Evolutionary conservation across 495 filamentous ascomycete genomes (phyloP).

Genomic region (Penicillium simplicissimum): DNA sequence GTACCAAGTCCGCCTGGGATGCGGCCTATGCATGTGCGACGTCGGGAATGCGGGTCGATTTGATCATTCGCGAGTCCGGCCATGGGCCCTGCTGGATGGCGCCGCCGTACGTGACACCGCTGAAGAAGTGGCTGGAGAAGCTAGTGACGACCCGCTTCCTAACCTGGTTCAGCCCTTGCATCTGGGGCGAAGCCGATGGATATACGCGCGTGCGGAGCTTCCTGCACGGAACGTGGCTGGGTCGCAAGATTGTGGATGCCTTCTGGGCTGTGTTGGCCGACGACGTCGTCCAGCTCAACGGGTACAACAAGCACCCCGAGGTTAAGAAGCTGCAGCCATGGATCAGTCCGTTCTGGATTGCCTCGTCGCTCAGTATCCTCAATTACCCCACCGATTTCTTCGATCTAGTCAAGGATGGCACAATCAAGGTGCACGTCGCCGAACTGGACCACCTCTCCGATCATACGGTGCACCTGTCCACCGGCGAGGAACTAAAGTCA

Average conservation of each 20-base stretch:
- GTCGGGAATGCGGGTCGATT: conserved; percentile 66
- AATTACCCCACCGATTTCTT: conserved; percentile 71
- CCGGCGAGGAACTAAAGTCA: conserved; percentile 50
- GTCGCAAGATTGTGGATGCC: conserved; percentile 63
- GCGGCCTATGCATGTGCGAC: conserved; percentile 68
- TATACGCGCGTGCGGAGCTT: conserved; percentile 49
- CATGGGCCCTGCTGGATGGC: conserved; percentile 75
- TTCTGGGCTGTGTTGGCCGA: conserved; percentile 67
- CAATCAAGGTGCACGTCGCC: conserved; percentile 60
- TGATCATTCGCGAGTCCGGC: conserved; percentile 77
- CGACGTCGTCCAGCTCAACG: conserved; percentile 60
- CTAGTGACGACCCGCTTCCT: conserved; percentile 63
- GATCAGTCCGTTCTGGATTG: conserved; percentile 63
- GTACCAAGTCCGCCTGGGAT: conserved; percentile 77
- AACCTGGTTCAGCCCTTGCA: conserved; percentile 66
- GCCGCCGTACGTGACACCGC: conserved; percentile 60
- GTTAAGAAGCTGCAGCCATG: conserved; percentile 67
- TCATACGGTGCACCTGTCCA: conserved; percentile 55
- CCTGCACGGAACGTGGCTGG: conserved; percentile 66
- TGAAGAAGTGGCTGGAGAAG: conserved; percentile 62
- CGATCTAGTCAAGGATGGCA: conserved; percentile 58
- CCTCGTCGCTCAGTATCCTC: conserved; percentile 61
- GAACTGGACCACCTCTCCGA: conserved; percentile 56
- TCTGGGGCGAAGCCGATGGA: conserved; percentile 60
- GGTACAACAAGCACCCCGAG: conserved; percentile 61